Percentiles rank a stretch among this genome's conserved stretches.
phyloP scores from a whole-genome alignment of 805 yeast species.

The Lachancea dasiensis region DNA sequence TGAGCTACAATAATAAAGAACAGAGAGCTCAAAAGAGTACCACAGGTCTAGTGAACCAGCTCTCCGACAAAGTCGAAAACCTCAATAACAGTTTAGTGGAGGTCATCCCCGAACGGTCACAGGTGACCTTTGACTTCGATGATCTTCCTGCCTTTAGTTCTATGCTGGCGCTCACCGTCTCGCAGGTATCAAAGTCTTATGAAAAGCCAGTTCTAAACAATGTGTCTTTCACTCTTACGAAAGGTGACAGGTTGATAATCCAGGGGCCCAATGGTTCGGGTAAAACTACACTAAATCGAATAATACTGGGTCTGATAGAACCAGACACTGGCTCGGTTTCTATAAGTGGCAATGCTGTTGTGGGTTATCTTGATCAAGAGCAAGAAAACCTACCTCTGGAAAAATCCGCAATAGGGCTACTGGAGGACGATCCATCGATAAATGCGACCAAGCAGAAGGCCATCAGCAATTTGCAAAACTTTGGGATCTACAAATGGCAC shows the following conservation, averaged over 20 bases:
- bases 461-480: slow-evolving; percentile 13
- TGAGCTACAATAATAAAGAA: slow-evolving; percentile 14
- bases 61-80: slow-evolving; percentile 14
- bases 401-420: slow-evolving; percentile 13
- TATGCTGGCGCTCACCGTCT: slow-evolving; percentile 11
- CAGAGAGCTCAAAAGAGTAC: slow-evolving; percentile 15
- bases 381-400: slow-evolving; percentile 16
- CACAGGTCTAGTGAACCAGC: slow-evolving; percentile 13
- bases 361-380: slow-evolving; percentile 17
- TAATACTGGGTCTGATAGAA: slow-evolving; percentile 12
- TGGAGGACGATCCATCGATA: slow-evolving; percentile 11
- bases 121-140: slow-evolving; percentile 12
- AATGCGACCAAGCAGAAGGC: slow-evolving; percentile 14
- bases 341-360: slow-evolving; percentile 16
- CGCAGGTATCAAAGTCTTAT: slow-evolving; percentile 13
- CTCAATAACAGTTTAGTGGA: slow-evolving; percentile 15
- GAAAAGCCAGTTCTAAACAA: slow-evolving; percentile 12
- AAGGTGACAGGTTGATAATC: slow-evolving; percentile 15
- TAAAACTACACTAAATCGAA: slow-evolving; percentile 18
- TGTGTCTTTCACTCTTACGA: slow-evolving; percentile 12
- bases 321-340: slow-evolving; percentile 15
- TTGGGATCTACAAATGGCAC: slow-evolving; percentile 16
- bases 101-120: slow-evolving; percentile 14
- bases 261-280: slow-evolving; percentile 23
- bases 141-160: slow-evolving; percentile 14